Evolutionary conservation across 2,329 filamentous ascomycete genomes (phyloP), one percentile per base, ranked within the genome.

Genomic region (Trichoderma guizhouense): DNA sequence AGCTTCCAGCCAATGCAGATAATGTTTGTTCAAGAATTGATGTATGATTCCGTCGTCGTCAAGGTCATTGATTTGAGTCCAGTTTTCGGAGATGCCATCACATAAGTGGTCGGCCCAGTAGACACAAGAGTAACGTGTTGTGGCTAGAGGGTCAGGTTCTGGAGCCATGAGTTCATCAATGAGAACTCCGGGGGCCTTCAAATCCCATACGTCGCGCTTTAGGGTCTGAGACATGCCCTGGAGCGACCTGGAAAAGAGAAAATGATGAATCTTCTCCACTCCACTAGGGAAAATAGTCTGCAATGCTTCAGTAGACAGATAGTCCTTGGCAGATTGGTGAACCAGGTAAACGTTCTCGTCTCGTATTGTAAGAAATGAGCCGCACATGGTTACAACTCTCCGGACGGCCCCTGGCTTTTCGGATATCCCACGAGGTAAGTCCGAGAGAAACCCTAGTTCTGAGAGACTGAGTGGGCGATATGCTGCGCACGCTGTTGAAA

Each of bases 1-100:
- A 34, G 81, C 79, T 71, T 86, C 83, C 3, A 86, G 75, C 83
- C 82, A 86, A 68, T 84, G 78, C 1, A 85, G 77, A 67, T 55
- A 55, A 21, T 15, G 21, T 0, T 55, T 55, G 2, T 18, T 55
- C 11, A 55, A 26, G 51, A 55, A 55, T 4, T 55, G 24, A 28
- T 55, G 14, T 24, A 55, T 55, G 51, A 28, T 3, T 24, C 51
- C 12, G 1, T 55, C 21, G 24, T 55, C 21, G 1, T 55, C 24
- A 55, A 55, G 21, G 51, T 28, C 51, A 7, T 55, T 26, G 51
- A 9, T 55, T 55, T 28, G 21, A 55, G 24, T 1, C 51, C 21
- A 55, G 0, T 2, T 28, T 15, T 28, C 24, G 11, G 51, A 55
- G 7, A 55, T 55, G 24, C 24, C 51, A 28, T 55, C 51, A 26